These are phyloP conservation scores for Panus rudis DNA, from an alignment of 768 basidiomycete species.

Conservation along the genomic window DNA sequence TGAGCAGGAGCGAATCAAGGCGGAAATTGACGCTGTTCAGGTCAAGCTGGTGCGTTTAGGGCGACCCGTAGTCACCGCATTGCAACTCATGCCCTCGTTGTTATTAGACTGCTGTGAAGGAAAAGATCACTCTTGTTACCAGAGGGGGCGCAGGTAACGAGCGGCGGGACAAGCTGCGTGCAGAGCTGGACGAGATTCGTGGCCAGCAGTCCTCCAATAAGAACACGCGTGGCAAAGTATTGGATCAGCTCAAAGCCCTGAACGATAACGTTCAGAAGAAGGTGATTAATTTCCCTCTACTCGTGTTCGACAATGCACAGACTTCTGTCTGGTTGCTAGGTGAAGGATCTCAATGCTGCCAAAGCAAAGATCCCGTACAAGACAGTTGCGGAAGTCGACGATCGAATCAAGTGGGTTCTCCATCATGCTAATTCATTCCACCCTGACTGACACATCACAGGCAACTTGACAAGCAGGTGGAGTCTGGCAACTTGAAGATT, in stretches of 20 bases:
- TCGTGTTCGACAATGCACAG: not conserved
- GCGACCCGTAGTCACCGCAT: constrained; percentile 6
- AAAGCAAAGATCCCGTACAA: constrained; percentile 76
- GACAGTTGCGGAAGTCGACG: constrained; percentile 79
- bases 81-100: not conserved
- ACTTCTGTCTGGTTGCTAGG: constrained; percentile 34
- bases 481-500: constrained; percentile 86
- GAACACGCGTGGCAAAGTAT: constrained; percentile 55
- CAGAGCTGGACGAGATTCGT: constrained; percentile 77
- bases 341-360: constrained; percentile 80
- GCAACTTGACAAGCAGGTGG: constrained; percentile 82
- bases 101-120: constrained; percentile 57
- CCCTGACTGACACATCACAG: constrained; percentile 32
- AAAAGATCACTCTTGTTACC: constrained; percentile 62
- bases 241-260: constrained; percentile 72
- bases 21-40: constrained; percentile 80
- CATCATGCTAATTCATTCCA: constrained; percentile 2
- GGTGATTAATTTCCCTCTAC: constrained; percentile 37
- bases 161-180: constrained; percentile 59
- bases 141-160: constrained; percentile 65
- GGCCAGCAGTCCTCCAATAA: constrained; percentile 76
- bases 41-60: constrained; percentile 64
- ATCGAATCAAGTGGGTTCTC: constrained; percentile 66
- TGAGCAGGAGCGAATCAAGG: constrained; percentile 78
- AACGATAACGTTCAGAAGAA: constrained; percentile 80